Conservation (phyloP, 352 stramenopile species). For the Blastocystis sp. region DNA sequence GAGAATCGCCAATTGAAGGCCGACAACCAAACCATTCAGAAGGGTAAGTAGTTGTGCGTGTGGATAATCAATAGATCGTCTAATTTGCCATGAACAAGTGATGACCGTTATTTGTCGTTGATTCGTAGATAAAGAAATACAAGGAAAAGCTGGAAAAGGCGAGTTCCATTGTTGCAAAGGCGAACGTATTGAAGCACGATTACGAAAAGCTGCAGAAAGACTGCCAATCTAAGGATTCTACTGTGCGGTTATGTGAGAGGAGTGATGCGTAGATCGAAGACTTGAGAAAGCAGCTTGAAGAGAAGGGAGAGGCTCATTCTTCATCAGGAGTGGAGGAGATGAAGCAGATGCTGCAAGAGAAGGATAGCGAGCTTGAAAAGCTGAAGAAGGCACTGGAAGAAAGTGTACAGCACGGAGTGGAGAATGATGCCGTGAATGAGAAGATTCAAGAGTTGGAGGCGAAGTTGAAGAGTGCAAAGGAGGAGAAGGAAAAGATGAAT, state of each 20-base stretch:
- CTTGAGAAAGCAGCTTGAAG: background rate
- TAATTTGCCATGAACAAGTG: slow-evolving; percentile 41
- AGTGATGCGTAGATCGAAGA: background rate
- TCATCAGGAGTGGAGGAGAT: no score
- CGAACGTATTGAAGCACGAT: slow-evolving; percentile 53
- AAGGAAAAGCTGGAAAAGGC: slow-evolving; percentile 61
- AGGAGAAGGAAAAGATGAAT: background rate
- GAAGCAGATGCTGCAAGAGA: no score
- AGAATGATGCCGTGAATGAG: background rate
- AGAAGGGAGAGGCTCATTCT: background rate
- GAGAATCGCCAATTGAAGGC: slow-evolving; percentile 49
- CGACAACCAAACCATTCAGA: slow-evolving; percentile 42
- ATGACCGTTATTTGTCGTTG: background rate
- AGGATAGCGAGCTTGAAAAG: no score
- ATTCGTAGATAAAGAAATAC: slow-evolving; percentile 47
- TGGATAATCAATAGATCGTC: slow-evolving; percentile 25
- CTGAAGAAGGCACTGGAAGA: no score
- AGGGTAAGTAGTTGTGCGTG: slow-evolving; percentile 1
- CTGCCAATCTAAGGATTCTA: no score
- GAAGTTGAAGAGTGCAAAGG: background rate
- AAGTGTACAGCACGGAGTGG: no score
- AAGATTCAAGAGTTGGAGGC: background rate
- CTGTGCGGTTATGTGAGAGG: no score
- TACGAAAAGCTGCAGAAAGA: slow-evolving; percentile 59
- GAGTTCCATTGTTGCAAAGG: slow-evolving; percentile 32